phyloP scores from a whole-genome alignment of 306 rosid genomes.

The Oxytropis ochrocephala region DNA sequence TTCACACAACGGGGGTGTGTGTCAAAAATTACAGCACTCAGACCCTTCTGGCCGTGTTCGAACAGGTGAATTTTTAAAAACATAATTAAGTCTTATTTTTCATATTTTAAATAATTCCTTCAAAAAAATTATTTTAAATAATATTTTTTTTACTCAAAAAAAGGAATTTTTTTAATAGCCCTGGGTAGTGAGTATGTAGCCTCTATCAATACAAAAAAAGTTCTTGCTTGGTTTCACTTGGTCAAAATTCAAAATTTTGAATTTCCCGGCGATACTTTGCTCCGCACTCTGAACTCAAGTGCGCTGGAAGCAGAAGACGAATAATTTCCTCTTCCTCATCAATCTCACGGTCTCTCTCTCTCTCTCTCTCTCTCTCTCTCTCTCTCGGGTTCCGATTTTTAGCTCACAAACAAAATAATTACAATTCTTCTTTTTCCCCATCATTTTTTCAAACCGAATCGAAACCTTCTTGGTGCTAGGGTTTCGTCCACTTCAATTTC shows the following conservation, averaged over 20 bases:
- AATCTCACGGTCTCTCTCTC: constrained; percentile 27
- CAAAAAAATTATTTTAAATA: too few relatives aligned
- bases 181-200: too few relatives aligned
- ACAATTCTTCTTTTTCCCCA: not conserved
- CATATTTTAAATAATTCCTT: too few relatives aligned
- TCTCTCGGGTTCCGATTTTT: constrained; percentile 20
- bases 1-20: too few relatives aligned
- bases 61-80: too few relatives aligned
- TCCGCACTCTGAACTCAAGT: not conserved
- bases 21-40: too few relatives aligned
- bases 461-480: constrained; percentile 13
- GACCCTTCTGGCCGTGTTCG: too few relatives aligned
- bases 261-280: constrained; percentile 36
- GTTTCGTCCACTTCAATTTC: constrained; percentile 7
- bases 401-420: not conserved
- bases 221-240: not conserved
- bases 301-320: constrained; percentile 18
- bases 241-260: not conserved
- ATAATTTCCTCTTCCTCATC: not conserved
- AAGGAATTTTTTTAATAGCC: too few relatives aligned
- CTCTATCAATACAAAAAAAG: not conserved
- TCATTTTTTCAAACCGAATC: not conserved
- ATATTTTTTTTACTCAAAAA: too few relatives aligned
- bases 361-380: constrained; percentile 24
- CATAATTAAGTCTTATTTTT: too few relatives aligned